Evolutionary conservation across 805 yeast species (phyloP), one percentile per base, ranked within the genome.

Genomic region (Metschnikowia matae): DNA sequence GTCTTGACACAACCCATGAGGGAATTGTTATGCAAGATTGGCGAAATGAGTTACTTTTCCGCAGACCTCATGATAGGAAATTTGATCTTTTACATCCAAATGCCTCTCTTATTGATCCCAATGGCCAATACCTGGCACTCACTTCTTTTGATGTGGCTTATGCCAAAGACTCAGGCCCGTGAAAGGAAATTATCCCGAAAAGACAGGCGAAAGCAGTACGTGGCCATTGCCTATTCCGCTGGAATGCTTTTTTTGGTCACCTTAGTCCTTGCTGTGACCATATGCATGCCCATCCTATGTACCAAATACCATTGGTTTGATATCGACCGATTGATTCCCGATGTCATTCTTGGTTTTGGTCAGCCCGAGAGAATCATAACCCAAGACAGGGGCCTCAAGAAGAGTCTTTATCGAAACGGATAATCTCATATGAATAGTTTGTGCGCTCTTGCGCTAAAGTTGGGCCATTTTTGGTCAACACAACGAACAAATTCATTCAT

Each of bases 111-210:
- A 34, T 70, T 84, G 34, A 67, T 83, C 38, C 91, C 91, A 0
- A 83, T 74, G 55, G 74, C 83, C 42, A 86, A 84, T 59, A 75
- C 75, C 43, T 78, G 84, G 78, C 94, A 86, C 59, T 79, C 89
- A 1, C 69, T 81, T 68, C 69, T 82, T 61, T 68, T 86, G 34
- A 77, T 85, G 56, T 86, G 92, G 92, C 67, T 85, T 50, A 78
- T 73, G 48, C 87, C 88, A 2, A 70, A 71, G 4, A 67, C 70
- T 38, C 84, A 80, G 57, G 61, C 80, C 2, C 68, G 80, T 7
- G 17, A 74, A 49, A 70, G 71, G 53, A 62, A 74, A 46, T 23
- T 35, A 6, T 10, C 35, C 7, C 41, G 26, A 32, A 44, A 44
- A 18, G 40, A 33, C 14, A 33, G n/a, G 69, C 67, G 53, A 67